Conservation (phyloP, 2,329 filamentous ascomycete genomes). For the Aspergillus niger region DNA sequence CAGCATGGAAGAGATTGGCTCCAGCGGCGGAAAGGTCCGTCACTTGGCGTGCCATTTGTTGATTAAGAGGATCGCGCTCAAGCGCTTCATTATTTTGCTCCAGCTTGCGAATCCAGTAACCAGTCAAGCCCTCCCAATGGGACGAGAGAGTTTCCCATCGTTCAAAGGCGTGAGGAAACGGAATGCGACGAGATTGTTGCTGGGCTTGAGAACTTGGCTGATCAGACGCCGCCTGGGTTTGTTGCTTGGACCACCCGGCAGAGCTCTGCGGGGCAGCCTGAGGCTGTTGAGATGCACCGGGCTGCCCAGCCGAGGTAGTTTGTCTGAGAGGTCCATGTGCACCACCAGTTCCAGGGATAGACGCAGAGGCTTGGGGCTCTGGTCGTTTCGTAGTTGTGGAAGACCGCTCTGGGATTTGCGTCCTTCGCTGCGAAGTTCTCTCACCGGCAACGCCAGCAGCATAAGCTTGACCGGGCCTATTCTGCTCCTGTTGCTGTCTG, state of each 20-base stretch:
- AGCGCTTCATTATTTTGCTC: conserved; percentile 89
- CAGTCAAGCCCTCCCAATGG: conserved; percentile 96
- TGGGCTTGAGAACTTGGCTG: conserved; percentile 35
- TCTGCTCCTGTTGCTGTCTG: conserved; percentile 38
- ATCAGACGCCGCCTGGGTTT: conserved; percentile 29
- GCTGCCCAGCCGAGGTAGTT: conserved; percentile 19
- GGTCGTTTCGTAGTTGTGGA: conserved; percentile 18
- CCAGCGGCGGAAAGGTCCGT: conserved; percentile 96
- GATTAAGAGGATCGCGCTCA: conserved; percentile 76
- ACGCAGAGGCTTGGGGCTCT: conserved; percentile 21
- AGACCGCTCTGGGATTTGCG: conserved; percentile 11
- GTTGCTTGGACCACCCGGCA: conserved; percentile 22
- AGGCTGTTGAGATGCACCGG: conserved; percentile 20
- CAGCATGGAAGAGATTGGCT: conserved; percentile 94
- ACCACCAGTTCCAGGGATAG: conserved; percentile 9
- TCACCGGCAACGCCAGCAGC: conserved; percentile 48
- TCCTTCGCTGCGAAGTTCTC: conserved; percentile 22
- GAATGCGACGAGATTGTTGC: conserved; percentile 55
- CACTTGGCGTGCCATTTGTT: conserved; percentile 89
- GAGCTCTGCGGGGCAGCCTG: conserved; percentile 22
- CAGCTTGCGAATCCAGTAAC: conserved; percentile 92
- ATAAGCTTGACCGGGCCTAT: conserved; percentile 39
- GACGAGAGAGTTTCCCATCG: conserved; percentile 96
- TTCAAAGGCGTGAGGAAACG: conserved; percentile 95
- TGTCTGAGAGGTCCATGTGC: conserved; percentile 17